A percentile compares a stretch with the other conserved stretches of the same genome.
These are phyloP conservation scores for Phylloboletellus chloephorus DNA, from an alignment of 1,284 basidiomycete species.

Conservation along the genomic window DNA sequence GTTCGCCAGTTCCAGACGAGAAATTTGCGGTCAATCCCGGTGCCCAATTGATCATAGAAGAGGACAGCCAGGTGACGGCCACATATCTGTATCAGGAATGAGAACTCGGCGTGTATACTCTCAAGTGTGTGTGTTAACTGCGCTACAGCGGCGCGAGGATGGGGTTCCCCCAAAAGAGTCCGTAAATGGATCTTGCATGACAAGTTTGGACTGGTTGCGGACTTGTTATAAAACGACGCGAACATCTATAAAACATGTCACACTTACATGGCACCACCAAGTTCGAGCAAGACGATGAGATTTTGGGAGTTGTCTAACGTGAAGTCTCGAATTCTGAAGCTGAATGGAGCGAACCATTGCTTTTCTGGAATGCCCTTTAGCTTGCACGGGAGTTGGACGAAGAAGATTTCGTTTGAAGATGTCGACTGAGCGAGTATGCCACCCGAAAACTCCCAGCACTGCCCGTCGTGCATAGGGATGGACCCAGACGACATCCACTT, in stretches of 20 bases:
- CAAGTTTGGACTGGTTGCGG: conserved; percentile 15
- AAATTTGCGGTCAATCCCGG: conserved; percentile 20
- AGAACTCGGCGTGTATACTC: conserved; percentile 3
- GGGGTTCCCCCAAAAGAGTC: conserved; percentile 24
- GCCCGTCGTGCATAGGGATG: conserved; percentile 36
- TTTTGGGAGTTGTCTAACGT: conserved; percentile 57
- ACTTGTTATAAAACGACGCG: conserved; percentile 4
- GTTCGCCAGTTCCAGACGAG: conserved; percentile 58
- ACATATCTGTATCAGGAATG: conserved; percentile 29
- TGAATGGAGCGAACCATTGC: conserved; percentile 43
- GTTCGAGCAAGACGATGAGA: conserved; percentile 48
- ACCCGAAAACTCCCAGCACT: conserved; percentile 54
- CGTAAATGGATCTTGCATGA: conserved; percentile 26
- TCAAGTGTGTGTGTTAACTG: conserved; percentile 14
- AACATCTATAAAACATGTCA: neutral
- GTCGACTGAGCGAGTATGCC: conserved; percentile 48
- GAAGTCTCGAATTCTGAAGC: conserved; percentile 50
- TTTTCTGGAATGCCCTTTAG: conserved; percentile 42
- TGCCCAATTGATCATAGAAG: conserved; percentile 10
- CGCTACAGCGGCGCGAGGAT: conserved; percentile 16
- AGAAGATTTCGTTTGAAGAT: conserved; percentile 25
- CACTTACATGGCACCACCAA: conserved; percentile 21
- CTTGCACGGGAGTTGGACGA: conserved; percentile 47
- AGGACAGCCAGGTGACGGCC: conserved; percentile 23
- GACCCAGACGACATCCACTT: conserved; percentile 33